Conservation (phyloP, 441 rosid genomes). For the Populus hybrid region DNA sequence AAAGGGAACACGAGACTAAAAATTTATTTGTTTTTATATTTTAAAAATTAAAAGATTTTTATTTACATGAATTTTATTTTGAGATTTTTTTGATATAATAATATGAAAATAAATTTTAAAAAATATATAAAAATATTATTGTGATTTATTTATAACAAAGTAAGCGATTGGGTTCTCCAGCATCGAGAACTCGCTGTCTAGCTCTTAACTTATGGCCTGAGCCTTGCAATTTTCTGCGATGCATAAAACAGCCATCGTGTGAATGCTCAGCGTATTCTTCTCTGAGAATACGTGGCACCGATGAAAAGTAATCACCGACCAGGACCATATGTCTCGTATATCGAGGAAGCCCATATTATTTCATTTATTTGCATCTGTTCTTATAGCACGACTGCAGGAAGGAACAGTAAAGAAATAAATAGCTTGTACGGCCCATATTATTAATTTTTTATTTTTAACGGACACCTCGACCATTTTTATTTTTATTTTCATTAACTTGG, state of each 20-base stretch:
- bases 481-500: too few species aligned
- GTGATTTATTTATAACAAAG: too few species aligned
- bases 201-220: too few species aligned
- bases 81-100: too few species aligned
- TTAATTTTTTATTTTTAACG: not conserved
- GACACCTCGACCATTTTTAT: too few species aligned
- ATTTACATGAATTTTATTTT: too few species aligned
- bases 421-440: not conserved
- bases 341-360: constrained; percentile 4
- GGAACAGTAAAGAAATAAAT: not conserved
- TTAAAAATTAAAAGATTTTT: too few species aligned
- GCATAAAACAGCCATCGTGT: not conserved
- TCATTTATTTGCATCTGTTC: not conserved
- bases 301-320: constrained; percentile 25
- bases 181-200: too few species aligned
- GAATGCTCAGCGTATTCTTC: not conserved
- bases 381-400: not conserved
- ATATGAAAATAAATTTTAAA: too few species aligned
- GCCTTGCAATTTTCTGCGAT: not conserved
- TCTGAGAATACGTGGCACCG: not conserved
- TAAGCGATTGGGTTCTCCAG: too few species aligned
- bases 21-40: not conserved
- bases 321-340: constrained; percentile 22
- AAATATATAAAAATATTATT: too few species aligned
- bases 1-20: not conserved